Base-by-base conservation (phyloP, 371 early-diverging fungal genomes). In the Lichtheimia ramosa region DNA sequence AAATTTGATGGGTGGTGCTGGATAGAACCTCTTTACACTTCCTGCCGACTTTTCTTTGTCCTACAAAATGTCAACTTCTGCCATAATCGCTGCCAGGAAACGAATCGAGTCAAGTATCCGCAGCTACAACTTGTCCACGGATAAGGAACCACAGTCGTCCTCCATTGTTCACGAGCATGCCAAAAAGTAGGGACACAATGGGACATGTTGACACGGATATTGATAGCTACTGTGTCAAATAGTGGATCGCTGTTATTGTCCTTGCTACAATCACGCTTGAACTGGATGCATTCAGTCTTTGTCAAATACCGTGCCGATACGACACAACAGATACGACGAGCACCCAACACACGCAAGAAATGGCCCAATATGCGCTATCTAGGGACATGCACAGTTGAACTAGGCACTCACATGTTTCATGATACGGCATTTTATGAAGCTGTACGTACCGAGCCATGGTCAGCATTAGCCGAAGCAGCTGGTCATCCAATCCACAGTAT, bases 341-440 rank as follows among this genome's bases (percentile, higher is more conserved):
- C 61, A 14, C 63, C 43, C 10, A 59, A 50, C 34, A 62, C 68
- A 21, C 71, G 78, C 28, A 68, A 62, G 50, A 74, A 76, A 48
- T 77, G 74, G 74, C 78, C 81, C 1, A 59, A 70, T 20, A 75
- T 78, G 76, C 64, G 62, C 8, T 68, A 52, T 25, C 42, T 81
- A 5, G 76, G 78, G 3, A 56, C 60, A 0, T 68, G 71, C 48
- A 66, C 69, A 14, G 56, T 81, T 4, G 58, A 71, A 39, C 25
- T 78, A 0, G 81, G 81, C 7, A 67, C 73, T n/a, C 81, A 81
- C 42, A 2, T 59, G 10, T 81, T 75, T 52, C 59, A 65, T 10
- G 64, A 74, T 7, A 78, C 78, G 0, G 34, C 27, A 1, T 76
- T 81, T 58, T 81, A 73, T 51, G 70, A 75, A 58, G 81, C 78